Percentiles rank a stretch among this genome's conserved stretches.
phyloP scores from a whole-genome alignment of 2,329 filamentous ascomycete species.

The Tolypocladium paradoxum region DNA sequence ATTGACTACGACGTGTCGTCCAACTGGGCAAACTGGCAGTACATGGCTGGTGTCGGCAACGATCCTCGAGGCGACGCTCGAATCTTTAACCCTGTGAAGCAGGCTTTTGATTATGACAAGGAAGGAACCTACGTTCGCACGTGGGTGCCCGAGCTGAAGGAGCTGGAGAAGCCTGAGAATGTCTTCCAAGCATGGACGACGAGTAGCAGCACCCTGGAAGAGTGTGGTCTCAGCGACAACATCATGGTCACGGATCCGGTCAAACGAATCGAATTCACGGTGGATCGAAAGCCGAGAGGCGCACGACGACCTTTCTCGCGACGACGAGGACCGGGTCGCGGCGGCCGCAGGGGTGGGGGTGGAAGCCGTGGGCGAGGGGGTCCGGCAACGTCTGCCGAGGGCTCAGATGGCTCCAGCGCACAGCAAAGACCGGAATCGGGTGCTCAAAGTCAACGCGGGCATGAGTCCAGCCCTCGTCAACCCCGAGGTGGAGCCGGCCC shows the following conservation, averaged over 20 bases:
- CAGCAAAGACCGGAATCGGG: background rate
- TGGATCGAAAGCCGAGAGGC: constrained; percentile 36
- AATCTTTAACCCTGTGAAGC: constrained; percentile 77
- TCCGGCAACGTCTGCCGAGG: background rate
- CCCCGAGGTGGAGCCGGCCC: background rate
- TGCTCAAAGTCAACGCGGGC: background rate
- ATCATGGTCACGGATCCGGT: constrained; percentile 59
- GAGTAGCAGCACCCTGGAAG: constrained; percentile 43
- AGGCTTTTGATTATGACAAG: constrained; percentile 66
- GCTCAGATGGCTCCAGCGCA: background rate
- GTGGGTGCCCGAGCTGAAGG: constrained; percentile 60
- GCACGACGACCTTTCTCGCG: constrained; percentile 13
- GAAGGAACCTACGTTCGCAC: constrained; percentile 58
- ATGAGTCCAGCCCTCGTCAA: background rate
- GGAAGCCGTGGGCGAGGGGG: background rate
- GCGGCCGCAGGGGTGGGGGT: constrained; percentile 6
- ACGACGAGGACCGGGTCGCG: constrained; percentile 11
- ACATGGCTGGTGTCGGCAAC: constrained; percentile 69
- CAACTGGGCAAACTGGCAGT: constrained; percentile 81
- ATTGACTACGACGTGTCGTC: constrained; percentile 66
- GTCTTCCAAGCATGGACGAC: constrained; percentile 65
- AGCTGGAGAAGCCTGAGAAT: constrained; percentile 40
- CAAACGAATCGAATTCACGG: constrained; percentile 51
- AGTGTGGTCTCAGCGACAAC: constrained; percentile 43
- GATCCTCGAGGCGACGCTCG: constrained; percentile 61